Evolutionary conservation across 257 asterid species (phyloP).

Genomic region (Gentiana straminea): DNA sequence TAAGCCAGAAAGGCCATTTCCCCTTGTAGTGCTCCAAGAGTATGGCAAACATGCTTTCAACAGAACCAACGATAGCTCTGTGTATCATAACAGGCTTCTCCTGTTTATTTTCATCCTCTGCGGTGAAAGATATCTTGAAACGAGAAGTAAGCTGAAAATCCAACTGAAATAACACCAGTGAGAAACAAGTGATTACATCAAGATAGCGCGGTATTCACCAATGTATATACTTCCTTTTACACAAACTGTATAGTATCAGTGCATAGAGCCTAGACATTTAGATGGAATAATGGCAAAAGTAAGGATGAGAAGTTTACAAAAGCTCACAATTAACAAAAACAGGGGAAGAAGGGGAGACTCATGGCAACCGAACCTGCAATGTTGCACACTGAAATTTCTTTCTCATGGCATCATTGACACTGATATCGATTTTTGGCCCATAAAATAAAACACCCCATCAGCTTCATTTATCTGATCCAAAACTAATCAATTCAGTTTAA

Average conservation of each 20-base stretch:
- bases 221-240: too few species aligned
- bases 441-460: conserved; percentile 77
- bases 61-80: conserved; percentile 95
- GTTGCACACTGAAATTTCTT: conserved; percentile 97
- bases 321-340: neutral
- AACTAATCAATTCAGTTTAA: conserved; percentile 14
- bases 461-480: conserved; percentile 70
- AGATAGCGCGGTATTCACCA: neutral
- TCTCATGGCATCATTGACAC: conserved; percentile 89
- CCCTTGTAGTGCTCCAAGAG: conserved; percentile 94
- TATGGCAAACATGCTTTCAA: conserved; percentile 93
- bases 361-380: conserved; percentile 51
- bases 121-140: conserved; percentile 76
- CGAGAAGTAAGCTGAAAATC: conserved; percentile 95
- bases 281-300: too few species aligned
- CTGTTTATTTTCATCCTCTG: conserved; percentile 86
- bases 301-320: neutral
- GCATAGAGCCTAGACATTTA: too few species aligned
- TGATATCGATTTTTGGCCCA: conserved; percentile 91
- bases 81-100: conserved; percentile 98
- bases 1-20: conserved; percentile 99
- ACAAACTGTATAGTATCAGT: too few species aligned
- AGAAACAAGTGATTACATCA: neutral
- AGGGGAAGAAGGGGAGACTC: conserved; percentile 6
- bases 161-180: conserved; percentile 48